Conservation (phyloP, 2,329 filamentous ascomycete genomes). For the Blastomyces percursus region DNA sequence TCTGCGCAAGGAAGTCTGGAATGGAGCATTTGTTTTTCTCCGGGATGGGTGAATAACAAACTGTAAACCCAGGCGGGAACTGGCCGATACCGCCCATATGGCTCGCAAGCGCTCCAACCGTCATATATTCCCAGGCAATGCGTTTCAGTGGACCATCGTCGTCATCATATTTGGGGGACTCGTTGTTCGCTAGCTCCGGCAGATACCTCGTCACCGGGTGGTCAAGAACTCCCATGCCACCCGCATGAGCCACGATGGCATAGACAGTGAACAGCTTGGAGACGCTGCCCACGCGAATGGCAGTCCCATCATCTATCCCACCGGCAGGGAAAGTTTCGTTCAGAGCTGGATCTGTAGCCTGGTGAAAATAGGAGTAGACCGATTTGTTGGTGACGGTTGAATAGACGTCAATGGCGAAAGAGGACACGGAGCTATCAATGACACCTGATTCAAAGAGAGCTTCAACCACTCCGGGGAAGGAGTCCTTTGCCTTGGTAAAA, state of each 20-base stretch:
- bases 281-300: background rate
- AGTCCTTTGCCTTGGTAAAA: background rate
- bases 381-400: background rate
- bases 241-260: background rate
- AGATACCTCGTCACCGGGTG: background rate
- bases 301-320: background rate
- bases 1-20: background rate
- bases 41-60: background rate
- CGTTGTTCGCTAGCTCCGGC: background rate
- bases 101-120: background rate
- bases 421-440: background rate
- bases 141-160: background rate
- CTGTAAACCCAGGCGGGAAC: background rate
- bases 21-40: background rate
- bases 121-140: background rate
- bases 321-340: background rate
- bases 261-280: background rate
- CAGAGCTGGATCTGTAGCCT: background rate
- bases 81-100: background rate
- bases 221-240: background rate
- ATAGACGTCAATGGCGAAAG: background rate
- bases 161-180: background rate
- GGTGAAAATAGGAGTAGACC: background rate
- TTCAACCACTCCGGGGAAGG: background rate
- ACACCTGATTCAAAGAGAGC: background rate